Base-by-base conservation (phyloP, 306 rosid species). In the cucumber (Cucumis sativus) region DNA sequence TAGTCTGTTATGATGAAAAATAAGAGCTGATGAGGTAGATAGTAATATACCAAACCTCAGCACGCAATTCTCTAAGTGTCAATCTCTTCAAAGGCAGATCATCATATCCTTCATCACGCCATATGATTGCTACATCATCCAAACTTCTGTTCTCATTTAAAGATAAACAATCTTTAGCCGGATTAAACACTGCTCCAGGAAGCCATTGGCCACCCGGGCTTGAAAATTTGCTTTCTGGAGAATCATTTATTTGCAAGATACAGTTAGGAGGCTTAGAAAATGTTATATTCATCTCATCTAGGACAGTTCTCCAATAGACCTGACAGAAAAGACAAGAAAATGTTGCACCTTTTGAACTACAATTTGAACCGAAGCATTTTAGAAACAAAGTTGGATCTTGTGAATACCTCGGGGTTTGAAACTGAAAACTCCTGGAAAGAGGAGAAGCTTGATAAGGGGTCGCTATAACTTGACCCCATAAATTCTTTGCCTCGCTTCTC, bases 191-290 rank as follows among this genome's bases (percentile, higher is more conserved):
- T 13, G 97, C 98, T 86, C 93, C 91, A 18, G 97, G 96, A 78
- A 95, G 96, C 97, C 98, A 95, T 78, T 87, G 86, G 66, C 93
- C 96, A 70, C 93, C 92, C 10, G 93, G 92, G 76, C 78, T 56
- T 12, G 87, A 72, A 20, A 74, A 65, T 10, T 81, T 79, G 77
- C 65, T 78, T 18, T 85, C 89, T n/a, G 82, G 81, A 14, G 84
- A 25, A 28, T 73, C 39, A 70, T 79, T 61, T 75, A 89, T 91
- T 23, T 75, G 83, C 62, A 95, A 80, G 84, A 95, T 90, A 74
- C 98, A 87, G 72, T 84, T 82, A 7, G 97, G 97, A 70, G 88
- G 89, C 72, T 56, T 79, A 21, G 89, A 84, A 87, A 95, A 95
- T 17, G 83, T 81, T 78, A 87, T 75, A 47, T 83, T 67, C 88